These are phyloP conservation scores for Amauroascus verrucosus DNA, from an alignment of 2,329 filamentous ascomycete genomes.

Conservation along the genomic window DNA sequence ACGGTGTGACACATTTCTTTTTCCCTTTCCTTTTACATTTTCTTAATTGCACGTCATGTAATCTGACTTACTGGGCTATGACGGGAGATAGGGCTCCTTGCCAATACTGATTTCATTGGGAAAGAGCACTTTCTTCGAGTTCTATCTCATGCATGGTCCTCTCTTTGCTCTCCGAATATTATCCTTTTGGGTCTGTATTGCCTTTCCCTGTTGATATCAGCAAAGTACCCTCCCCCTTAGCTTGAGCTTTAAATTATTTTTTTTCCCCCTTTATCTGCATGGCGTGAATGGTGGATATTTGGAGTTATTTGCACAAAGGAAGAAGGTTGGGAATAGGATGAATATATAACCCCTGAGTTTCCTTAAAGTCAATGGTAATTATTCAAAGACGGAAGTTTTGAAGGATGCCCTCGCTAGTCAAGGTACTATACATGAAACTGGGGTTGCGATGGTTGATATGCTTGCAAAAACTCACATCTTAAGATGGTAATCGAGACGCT, in stretches of 20 bases:
- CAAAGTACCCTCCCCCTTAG: constrained; percentile 4
- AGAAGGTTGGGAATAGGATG: not conserved
- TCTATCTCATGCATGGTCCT: not conserved
- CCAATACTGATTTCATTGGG: not conserved
- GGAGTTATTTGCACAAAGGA: constrained; percentile 10
- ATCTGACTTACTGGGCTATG: not conserved
- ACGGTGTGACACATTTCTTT: constrained; percentile 1
- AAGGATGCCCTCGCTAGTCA: not conserved
- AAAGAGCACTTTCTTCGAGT: not conserved
- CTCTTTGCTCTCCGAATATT: not conserved
- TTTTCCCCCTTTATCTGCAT: constrained; percentile 5
- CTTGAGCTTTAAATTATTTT: not conserved
- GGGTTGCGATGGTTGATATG: too few species aligned
- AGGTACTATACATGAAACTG: too few species aligned
- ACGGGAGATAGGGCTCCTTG: not conserved
- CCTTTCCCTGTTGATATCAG: constrained; percentile 1
- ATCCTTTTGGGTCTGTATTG: constrained; percentile 1
- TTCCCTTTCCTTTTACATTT: not conserved
- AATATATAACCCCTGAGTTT: constrained; percentile 3
- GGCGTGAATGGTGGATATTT: constrained; percentile 9
- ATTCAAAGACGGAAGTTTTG: not conserved
- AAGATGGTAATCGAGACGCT: too few species aligned
- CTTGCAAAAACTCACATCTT: too few species aligned
- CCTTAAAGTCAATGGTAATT: not conserved
- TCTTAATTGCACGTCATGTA: not conserved